Evolutionary conservation across 2,329 filamentous ascomycete species (phyloP), one percentile per base, ranked within the genome.

Genomic region (Setomelanomma holmii): DNA sequence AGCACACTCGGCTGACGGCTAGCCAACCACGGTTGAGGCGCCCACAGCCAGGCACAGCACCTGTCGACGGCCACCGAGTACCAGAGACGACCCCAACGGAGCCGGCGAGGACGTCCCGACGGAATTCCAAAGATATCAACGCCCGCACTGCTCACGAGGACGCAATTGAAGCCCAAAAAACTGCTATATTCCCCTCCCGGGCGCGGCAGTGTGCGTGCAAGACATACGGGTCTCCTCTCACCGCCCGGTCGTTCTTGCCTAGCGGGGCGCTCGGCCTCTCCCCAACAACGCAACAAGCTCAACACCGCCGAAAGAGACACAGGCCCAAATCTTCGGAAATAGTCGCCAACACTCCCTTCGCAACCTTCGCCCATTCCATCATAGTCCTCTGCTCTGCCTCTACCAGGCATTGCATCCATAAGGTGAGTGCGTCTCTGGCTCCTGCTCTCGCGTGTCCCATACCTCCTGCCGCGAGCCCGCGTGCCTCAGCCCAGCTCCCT

Each of bases 191-290:
- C 20, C 27, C 45, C 24, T 6, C 20, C 45, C 27, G 39, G 22
- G 47, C 24, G 51, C 58, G 45, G 38, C 30, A 20, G 7, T 21
- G 41, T 33, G 21, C 14, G 39, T 47, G 52, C 34, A 49, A 35
- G 40, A 52, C 60, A 56, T 52, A 60, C 66, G 67, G 68, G 54
- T 69, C 67, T 66, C 67, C 68, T 60, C 68, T 65, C 66, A 71
- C 67, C 66, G 68, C 69, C 63, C 66, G 63, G 55, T 41, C 36
- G 38, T 35, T 41, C 30, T 36, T 47, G 35, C 36, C 22, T 47
- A 47, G 45, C 45, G 45, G 35, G 36, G 48, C 17, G 43, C 45
- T 38, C 63, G 61, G 61, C 49, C 58, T 60, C 56, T 51, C 58
- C 63, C 64, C 66, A 69, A 67, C 66, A 61, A 61, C 50, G 54